Evolutionary conservation across 345 rosid genomes (phyloP), one percentile per base, ranked within the genome.

Genomic region (Arabidopsis suecica): DNA sequence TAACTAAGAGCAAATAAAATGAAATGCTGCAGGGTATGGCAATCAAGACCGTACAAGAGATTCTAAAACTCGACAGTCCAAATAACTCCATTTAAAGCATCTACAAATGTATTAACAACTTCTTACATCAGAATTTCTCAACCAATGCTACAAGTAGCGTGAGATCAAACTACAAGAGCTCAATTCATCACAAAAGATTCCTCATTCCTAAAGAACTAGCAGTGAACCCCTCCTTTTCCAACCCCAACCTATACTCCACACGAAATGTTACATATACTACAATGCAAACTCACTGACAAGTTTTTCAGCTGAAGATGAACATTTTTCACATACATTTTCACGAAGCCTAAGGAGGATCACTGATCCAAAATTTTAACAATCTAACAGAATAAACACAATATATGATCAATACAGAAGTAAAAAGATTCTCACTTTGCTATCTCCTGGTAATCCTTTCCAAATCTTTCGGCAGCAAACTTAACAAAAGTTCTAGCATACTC

Each of bases 361-460:
- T n/a, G 2, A 59, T 74, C 33, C 32, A 53, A 23, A 62, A 5
- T 22, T 42, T 38, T 9, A 68, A 14, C 55, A 51, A 62, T 65
- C 36, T 23, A 51, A 44, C 5, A 50, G 23, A 32, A 14, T 56
- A 50, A 66, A 9, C n/a, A 13, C 61, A 23, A 67, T 10, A 12
- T 16, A 23, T 18, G 63, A 59, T 45, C 56, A 53, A 36, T 11
- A 60, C 8, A 61, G 2, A 45, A 42, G 7, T 32, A 74, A 61
- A 76, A 68, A 78, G 20, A 9, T 16, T 77, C 89, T 82, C 62
- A 89, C 97, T 86, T 91, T 11, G 96, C 92, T 51, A 88, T 87
- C 61, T 88, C 90, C 79, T 89, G 96, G 28, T 86, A 86, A 70
- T 91, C 92, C 34, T 78, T 72, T 47, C 89, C 98, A 67, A 88